Base-by-base conservation (phyloP, 192 early-diverging fungal genomes). In the Entrophospora sp. region DNA sequence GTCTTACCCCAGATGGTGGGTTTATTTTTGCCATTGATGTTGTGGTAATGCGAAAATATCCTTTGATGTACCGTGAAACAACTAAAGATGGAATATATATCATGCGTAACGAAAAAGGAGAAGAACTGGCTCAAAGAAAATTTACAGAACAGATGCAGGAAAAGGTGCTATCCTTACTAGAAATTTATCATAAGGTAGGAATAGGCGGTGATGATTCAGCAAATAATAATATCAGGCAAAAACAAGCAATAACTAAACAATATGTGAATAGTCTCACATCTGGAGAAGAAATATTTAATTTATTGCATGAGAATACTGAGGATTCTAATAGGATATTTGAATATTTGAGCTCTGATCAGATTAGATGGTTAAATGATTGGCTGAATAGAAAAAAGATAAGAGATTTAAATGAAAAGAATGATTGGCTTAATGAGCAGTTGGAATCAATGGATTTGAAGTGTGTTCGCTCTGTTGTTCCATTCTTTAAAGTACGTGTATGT, bases 11-110 rank as follows among this genome's bases (percentile, higher is more conserved):
- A 2, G 72, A 83, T 27, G 87, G 87, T 34, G 87, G 87, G 1
- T 42, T 71, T n/a, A 59, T 89, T 22, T 72, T 84, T 5, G 64
- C 69, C 25, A 37, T 89, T 1, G 87, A 89, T 64, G 67, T 86
- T 0, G 51, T 89, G 18, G 30, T 89, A 4, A 68, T 71, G 31
- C 73, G 83, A 13, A 71, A 72, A 45, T 88, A 82, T 67, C 72
- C 73, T 4, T 55, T 82, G 43, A 42, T 68, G 32, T 84, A 65
- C 53, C 65, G 63, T 5, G 86, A 88, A 43, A 75, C 42, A 12
- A 38, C 75, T 18, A 32, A 55, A 5, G 72, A 79, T 67, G 76
- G 78, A 22, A 61, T 16, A 0, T 65, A 35, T 13, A 38, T 81
- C 5, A 66, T 70, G 18, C 60, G 78, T 1, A 76, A 28, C 14